A percentile compares a stretch with the other conserved stretches of the same genome.
Evolutionary conservation across 495 filamentous ascomycete species (phyloP).

Genomic region (Lasiosphaeria miniovina): DNA sequence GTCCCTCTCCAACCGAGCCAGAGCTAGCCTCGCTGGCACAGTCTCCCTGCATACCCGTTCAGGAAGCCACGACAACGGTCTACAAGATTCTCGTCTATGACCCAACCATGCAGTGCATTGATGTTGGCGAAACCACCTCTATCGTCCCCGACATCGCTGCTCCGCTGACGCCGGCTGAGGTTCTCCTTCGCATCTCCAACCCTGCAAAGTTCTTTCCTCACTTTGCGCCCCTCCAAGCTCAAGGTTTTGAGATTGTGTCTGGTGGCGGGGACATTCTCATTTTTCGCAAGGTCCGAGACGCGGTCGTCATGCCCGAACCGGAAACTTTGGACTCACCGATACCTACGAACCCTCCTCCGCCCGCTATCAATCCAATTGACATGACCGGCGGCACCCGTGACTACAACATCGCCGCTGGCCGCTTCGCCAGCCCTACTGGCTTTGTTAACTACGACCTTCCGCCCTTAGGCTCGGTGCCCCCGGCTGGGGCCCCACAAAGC

Average conservation of each 20-base stretch:
- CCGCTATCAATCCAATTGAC: slow-evolving; percentile 52
- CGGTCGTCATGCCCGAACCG: not conserved
- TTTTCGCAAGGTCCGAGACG: slow-evolving; percentile 57
- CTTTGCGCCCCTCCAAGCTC: slow-evolving; percentile 58
- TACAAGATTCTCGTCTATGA: slow-evolving; percentile 78
- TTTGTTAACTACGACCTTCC: slow-evolving; percentile 56
- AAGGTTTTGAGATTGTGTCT: slow-evolving; percentile 73
- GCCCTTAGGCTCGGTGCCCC: slow-evolving; percentile 4
- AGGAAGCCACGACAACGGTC: slow-evolving; percentile 39
- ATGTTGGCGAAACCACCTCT: slow-evolving; percentile 60
- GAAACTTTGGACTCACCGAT: not conserved
- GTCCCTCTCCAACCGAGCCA: slow-evolving; percentile 25
- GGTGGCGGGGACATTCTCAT: slow-evolving; percentile 69
- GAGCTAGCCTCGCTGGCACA: not conserved
- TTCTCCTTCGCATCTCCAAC: slow-evolving; percentile 63
- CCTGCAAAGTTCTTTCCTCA: slow-evolving; percentile 71
- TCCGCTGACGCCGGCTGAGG: slow-evolving; percentile 55
- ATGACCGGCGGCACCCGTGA: slow-evolving; percentile 42
- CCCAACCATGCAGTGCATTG: slow-evolving; percentile 56
- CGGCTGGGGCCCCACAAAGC: not conserved
- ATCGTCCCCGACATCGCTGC: slow-evolving; percentile 45
- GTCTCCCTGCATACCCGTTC: not conserved
- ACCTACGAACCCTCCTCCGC: not conserved
- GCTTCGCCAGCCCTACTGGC: slow-evolving; percentile 54
- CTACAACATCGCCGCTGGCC: slow-evolving; percentile 42